Conservation (phyloP, 495 filamentous ascomycete genomes). For the Penicillium chermesinum region DNA sequence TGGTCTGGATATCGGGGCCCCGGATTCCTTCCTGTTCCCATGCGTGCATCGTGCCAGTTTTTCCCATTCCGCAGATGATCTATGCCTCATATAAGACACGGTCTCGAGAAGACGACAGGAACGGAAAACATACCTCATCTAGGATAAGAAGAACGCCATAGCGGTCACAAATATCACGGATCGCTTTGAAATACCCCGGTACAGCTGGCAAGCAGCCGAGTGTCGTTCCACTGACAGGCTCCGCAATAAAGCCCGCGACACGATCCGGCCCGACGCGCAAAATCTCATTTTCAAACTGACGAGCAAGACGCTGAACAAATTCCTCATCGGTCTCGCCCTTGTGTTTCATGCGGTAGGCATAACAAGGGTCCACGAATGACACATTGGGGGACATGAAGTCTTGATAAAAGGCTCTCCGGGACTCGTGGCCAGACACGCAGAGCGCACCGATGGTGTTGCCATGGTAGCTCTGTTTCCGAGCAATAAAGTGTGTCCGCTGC, state of each 20-base stretch:
- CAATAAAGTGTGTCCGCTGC: slow-evolving; percentile 49
- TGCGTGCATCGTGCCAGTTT: slow-evolving; percentile 35
- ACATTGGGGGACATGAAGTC: slow-evolving; percentile 29
- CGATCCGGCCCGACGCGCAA: slow-evolving; percentile 53
- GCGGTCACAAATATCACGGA: slow-evolving; percentile 35
- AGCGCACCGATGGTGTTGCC: slow-evolving; percentile 62
- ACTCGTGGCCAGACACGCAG: slow-evolving; percentile 27
- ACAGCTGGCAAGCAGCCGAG: slow-evolving; percentile 38
- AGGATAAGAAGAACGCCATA: slow-evolving; percentile 37
- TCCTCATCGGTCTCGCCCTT: slow-evolving; percentile 26
- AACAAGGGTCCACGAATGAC: slow-evolving; percentile 32
- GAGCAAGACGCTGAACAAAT: slow-evolving; percentile 35
- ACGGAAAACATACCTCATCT: slow-evolving; percentile 33
- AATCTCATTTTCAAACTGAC: slow-evolving; percentile 62
- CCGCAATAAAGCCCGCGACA: slow-evolving; percentile 61
- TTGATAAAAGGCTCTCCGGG: slow-evolving; percentile 24
- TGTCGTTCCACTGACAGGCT: slow-evolving; percentile 54
- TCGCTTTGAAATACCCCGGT: slow-evolving; percentile 32
- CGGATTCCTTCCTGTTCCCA: slow-evolving; percentile 35
- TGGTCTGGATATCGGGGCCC: slow-evolving; percentile 36
- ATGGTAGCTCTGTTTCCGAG: slow-evolving; percentile 58
- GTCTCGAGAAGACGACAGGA: too few species aligned
- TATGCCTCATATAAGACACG: not conserved
- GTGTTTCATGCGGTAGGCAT: slow-evolving; percentile 32
- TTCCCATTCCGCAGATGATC: slow-evolving; percentile 40